A percentile compares a stretch with the other conserved stretches of the same genome.
These are phyloP conservation scores for Zygosaccharomyces sapae DNA, from an alignment of 1,139 yeast species.

Conservation along the genomic window DNA sequence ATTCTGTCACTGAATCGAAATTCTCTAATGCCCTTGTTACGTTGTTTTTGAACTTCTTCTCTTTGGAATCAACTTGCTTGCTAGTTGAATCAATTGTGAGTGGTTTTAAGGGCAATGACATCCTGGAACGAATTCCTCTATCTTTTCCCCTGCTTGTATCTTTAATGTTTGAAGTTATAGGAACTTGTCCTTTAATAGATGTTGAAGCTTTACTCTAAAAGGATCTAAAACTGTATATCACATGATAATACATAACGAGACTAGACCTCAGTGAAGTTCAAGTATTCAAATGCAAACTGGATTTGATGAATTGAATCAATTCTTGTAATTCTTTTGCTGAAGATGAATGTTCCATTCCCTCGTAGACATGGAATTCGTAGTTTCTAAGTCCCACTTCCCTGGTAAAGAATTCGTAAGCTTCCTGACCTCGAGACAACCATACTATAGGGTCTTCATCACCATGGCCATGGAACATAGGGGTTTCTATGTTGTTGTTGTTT, in stretches of 20 bases:
- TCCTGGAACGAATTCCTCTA: conserved; percentile 8
- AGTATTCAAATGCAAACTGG: conserved; percentile 14
- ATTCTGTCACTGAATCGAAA: conserved; percentile 83
- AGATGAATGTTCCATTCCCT: conserved; percentile 65
- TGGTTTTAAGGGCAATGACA: conserved; percentile 35
- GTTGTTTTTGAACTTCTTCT: conserved; percentile 60
- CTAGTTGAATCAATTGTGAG: conserved; percentile 30
- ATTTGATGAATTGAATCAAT: conserved; percentile 48
- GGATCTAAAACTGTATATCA: conserved; percentile 3
- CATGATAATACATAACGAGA: conserved; percentile 6
- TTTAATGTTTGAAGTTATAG: neutral
- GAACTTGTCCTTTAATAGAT: neutral
- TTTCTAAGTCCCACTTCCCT: conserved; percentile 38
- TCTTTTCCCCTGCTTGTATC: neutral
- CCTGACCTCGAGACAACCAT: conserved; percentile 45
- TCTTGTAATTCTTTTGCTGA: conserved; percentile 63
- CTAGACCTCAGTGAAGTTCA: neutral
- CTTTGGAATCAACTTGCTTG: conserved; percentile 47
- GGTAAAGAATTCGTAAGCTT: conserved; percentile 46
- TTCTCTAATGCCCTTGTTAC: conserved; percentile 70
- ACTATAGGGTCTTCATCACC: conserved; percentile 76
- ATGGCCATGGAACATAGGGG: conserved; percentile 87
- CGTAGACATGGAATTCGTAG: conserved; percentile 54
- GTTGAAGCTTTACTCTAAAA: neutral
- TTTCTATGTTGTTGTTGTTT: conserved; percentile 45